Evolutionary conservation across 2,329 filamentous ascomycete genomes (phyloP).

Genomic region (Bisporella sp.): DNA sequence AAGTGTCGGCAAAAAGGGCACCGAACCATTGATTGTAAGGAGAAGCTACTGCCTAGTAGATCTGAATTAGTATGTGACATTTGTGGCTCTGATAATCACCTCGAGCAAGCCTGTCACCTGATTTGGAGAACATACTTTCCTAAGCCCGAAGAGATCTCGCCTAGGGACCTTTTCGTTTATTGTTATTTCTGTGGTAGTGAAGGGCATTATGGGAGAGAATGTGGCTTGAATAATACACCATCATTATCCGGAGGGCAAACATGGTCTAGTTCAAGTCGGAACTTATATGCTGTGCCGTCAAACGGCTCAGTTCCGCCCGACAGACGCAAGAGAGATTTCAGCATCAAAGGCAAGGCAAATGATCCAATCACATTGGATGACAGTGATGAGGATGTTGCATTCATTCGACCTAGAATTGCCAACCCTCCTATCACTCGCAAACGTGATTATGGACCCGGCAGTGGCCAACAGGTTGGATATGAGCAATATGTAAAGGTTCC

Average conservation of each 20-base stretch:
- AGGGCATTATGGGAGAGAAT: slow-evolving; percentile 53
- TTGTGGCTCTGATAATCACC: slow-evolving; percentile 49
- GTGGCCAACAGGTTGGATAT: slow-evolving; percentile 12
- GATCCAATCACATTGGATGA: slow-evolving; percentile 24
- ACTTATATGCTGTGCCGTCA: slow-evolving; percentile 41
- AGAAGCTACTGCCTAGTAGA: slow-evolving; percentile 46
- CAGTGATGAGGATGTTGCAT: slow-evolving; percentile 18
- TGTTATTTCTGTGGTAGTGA: slow-evolving; percentile 50
- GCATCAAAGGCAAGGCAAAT: slow-evolving; percentile 25
- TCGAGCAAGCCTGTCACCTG: slow-evolving; percentile 51
- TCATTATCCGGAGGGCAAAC: slow-evolving; percentile 33
- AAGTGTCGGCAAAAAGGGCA: slow-evolving; percentile 62
- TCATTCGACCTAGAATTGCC: slow-evolving; percentile 22
- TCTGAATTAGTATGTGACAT: slow-evolving; percentile 53
- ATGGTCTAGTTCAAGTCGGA: slow-evolving; percentile 44
- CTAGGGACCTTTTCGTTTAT: slow-evolving; percentile 43
- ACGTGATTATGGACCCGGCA: slow-evolving; percentile 1
- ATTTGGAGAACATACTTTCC: slow-evolving; percentile 53
- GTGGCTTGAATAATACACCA: slow-evolving; percentile 27
- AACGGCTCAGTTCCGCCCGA: slow-evolving; percentile 25
- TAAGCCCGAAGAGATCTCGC: slow-evolving; percentile 33
- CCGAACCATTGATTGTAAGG: slow-evolving; percentile 39
- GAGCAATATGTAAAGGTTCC: not conserved
- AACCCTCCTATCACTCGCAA: not conserved
- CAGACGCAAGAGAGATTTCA: slow-evolving; percentile 15